Evolutionary conservation across 306 rosid genomes (phyloP), one percentile per base, ranked within the genome.

Genomic region (Casuarina equisetifolia): DNA sequence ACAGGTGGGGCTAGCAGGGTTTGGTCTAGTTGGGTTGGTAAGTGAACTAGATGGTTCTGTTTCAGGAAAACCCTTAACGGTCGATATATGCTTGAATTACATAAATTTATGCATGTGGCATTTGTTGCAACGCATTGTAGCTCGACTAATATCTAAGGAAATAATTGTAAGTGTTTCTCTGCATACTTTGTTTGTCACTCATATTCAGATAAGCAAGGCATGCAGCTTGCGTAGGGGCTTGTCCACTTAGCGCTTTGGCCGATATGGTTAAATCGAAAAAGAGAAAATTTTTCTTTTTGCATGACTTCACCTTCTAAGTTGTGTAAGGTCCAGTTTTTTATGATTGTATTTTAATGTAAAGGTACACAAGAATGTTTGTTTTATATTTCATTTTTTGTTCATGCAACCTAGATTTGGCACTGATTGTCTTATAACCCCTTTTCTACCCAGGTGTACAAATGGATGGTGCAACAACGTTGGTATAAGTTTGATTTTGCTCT

Each of bases 391-490:
- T 76, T 74, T 25, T 72, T 53, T 78, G 8, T 36, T 50, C 35
- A 44, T 49, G n/a, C 74, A 57, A 69, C 42, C 39, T 70, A 36
- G 53, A 71, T 36, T 64, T 63, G 70, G 68, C 76, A 36, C 67
- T n/a, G 44, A 48, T 20, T 50, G 71, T 44, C 53, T 76, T 52
- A 58, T 69, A 71, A 57, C 39, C 20, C 16, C 64, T 36, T 69
- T 32, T 53, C 36, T 15, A 53, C 35, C 32, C 50, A 93, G 98
- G 98, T 94, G 53, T 94, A 94, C 93, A 92, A 88, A 85, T 94
- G 98, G 97, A 92, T 88, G 97, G 85, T 94, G 97, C 92, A 89
- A 76, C 94, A 89, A 32, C 79, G 75, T 76, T 92, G 98, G 97
- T 88, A 88, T 70, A 84, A 81, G 38, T 94, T 94, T 81, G 95